Evolutionary conservation across 495 filamentous ascomycete genomes (phyloP), one percentile per base, ranked within the genome.

Genomic region (Xylaria bambusicola): DNA sequence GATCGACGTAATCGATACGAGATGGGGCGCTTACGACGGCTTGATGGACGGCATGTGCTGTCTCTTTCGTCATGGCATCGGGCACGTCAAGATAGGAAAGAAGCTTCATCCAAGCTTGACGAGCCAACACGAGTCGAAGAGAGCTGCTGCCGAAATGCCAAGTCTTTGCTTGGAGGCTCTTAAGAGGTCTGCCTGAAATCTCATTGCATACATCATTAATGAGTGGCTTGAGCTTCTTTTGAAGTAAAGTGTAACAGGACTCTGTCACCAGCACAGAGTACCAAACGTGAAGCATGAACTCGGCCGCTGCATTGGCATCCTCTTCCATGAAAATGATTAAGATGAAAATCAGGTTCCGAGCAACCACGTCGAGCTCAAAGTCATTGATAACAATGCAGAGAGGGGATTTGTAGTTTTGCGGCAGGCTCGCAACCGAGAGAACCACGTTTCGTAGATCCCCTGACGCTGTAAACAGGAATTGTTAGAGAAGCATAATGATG

Each of bases 401-500:
- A 18, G 51, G 20, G 17, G 35, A 40, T 17, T 21, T 17, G 15
- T 38, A 40, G 35, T 21, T 29, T 35, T 40, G 21, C 9, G 51
- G 51, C 21, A 53, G 13, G 20, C 41, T 20, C 6, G 8, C n/a
- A n/a, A 53, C 51, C 13, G 51, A 40, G 20, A 40, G 20, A 5
- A 53, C 21, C 13, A 53, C 21, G n/a, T 53, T 53, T 41, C 51
- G 29, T 5, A 33, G 29, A 33, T 33, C 29, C 10, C 47, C 47
- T 12, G 47, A 50, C 0, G 47, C 47, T 50, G 7, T 50, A 12
- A 73, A 72, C 63, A 79, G 77, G 10, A 8, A 78, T 62, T 0
- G 81, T 47, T 26, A 3, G 80, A 76, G 40, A 76, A 1, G 75
- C 52, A 15, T 38, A 15, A 38, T 15, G 36, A 38, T 15, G 36